These are phyloP conservation scores for Betula pendula DNA, from an alignment of 306 rosid genomes.

Conservation along the genomic window DNA sequence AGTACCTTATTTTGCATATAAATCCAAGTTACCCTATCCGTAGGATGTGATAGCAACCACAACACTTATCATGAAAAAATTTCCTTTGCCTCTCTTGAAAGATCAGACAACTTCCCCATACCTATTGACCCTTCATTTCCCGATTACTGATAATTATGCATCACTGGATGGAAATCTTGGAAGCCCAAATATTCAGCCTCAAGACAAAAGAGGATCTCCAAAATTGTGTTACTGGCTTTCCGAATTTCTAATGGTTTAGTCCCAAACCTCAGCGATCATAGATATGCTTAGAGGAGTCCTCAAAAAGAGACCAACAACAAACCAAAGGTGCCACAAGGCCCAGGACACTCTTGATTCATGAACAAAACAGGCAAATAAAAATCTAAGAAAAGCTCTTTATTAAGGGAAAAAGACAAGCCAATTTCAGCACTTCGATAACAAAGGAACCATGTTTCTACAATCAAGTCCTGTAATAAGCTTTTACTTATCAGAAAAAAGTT, in stretches of 20 bases:
- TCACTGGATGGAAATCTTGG: background rate
- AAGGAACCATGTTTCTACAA: too few relatives aligned
- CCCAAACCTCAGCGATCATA: background rate
- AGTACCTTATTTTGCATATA: background rate
- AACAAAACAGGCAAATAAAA: too few relatives aligned
- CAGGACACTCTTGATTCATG: background rate
- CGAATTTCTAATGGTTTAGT: background rate
- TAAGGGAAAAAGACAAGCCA: background rate
- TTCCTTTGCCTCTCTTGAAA: background rate
- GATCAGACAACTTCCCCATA: background rate
- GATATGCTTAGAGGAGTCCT: background rate
- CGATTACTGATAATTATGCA: background rate
- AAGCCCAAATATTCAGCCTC: background rate
- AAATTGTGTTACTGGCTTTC: background rate
- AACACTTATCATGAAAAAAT: background rate
- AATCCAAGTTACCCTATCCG: too few relatives aligned
- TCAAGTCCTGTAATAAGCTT: too few relatives aligned
- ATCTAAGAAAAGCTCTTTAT: background rate
- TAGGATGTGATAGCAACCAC: background rate
- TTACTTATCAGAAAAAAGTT: too few relatives aligned
- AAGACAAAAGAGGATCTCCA: background rate
- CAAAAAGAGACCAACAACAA: background rate
- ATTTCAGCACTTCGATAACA: too few relatives aligned
- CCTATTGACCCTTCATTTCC: background rate
- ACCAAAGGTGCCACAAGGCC: background rate